These are phyloP conservation scores for Isoetes engelmannii DNA, from an alignment of 83 land plant species.

Conservation along the genomic window DNA sequence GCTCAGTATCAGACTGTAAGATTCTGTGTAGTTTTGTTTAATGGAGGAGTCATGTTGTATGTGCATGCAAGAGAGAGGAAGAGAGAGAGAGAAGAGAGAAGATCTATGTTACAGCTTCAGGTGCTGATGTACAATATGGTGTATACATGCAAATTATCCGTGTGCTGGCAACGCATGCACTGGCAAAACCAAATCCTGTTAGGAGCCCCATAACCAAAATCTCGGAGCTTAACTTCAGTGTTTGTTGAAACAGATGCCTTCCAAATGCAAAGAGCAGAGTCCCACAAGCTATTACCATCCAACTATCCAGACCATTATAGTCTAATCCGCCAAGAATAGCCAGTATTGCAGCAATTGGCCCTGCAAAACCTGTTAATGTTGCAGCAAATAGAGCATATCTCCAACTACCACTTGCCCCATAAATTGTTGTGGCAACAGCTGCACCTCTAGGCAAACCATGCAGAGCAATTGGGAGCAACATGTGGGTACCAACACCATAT, in stretches of 20 bases:
- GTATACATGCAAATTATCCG: slow-evolving; percentile 86
- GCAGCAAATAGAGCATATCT: slow-evolving; percentile 59
- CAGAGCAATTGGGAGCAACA: slow-evolving; percentile 77
- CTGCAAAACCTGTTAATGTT: slow-evolving; percentile 65
- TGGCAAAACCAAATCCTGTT: slow-evolving; percentile 60
- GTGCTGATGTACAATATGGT: slow-evolving; percentile 84
- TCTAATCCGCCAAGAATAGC: slow-evolving; percentile 74
- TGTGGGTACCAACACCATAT: slow-evolving; percentile 69
- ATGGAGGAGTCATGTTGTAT: too few species aligned
- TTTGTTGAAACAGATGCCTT: slow-evolving; percentile 45
- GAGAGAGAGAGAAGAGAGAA: too few species aligned
- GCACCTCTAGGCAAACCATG: slow-evolving; percentile 96
- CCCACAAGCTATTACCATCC: slow-evolving; percentile 94
- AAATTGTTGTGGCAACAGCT: slow-evolving; percentile 81
- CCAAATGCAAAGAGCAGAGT: slow-evolving; percentile 56
- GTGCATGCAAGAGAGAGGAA: too few species aligned
- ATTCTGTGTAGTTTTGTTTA: too few species aligned
- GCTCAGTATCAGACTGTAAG: too few species aligned
- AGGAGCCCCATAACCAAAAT: slow-evolving; percentile 50
- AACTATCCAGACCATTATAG: slow-evolving; percentile 65
- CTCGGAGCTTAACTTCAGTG: slow-evolving; percentile 33
- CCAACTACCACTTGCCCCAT: slow-evolving; percentile 79
- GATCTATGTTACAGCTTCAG: slow-evolving; percentile 70
- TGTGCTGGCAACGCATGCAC: slow-evolving; percentile 62
- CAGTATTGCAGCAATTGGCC: slow-evolving; percentile 75